phyloP scores from a whole-genome alignment of 805 yeast genomes.

The Sugiyamaella qingdaonensis region DNA sequence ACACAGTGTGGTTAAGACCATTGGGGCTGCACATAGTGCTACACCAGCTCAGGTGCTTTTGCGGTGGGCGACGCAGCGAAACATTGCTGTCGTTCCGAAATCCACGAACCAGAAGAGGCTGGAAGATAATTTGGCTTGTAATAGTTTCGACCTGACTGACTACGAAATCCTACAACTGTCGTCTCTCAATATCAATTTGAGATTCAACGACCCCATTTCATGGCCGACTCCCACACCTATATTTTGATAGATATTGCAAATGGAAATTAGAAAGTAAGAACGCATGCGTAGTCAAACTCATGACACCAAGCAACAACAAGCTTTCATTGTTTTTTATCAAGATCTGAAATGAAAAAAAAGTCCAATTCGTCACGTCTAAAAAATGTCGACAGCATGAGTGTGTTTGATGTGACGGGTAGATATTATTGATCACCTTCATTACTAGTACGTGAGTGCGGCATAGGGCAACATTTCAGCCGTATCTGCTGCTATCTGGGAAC shows the following conservation, averaged over 20 bases:
- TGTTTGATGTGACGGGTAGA: too few relatives aligned
- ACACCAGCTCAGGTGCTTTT: slow-evolving; percentile 65
- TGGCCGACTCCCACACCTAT: slow-evolving; percentile 32
- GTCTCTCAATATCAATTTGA: slow-evolving; percentile 57
- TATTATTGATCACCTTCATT: too few relatives aligned
- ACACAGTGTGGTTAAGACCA: slow-evolving; percentile 46
- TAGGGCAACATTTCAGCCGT: too few relatives aligned
- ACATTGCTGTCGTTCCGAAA: slow-evolving; percentile 74
- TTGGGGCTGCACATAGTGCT: slow-evolving; percentile 53
- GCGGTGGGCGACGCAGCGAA: slow-evolving; percentile 83
- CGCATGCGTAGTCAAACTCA: too few relatives aligned
- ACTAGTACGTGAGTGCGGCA: too few relatives aligned
- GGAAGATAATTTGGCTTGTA: slow-evolving; percentile 52
- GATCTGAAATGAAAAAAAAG: too few relatives aligned
- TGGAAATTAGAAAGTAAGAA: too few relatives aligned
- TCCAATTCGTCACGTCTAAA: too few relatives aligned
- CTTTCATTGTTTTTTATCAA: too few relatives aligned
- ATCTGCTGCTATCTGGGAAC: too few relatives aligned
- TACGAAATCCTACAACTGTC: slow-evolving; percentile 53
- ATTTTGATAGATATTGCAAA: slow-evolving; percentile 4
- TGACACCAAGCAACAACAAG: too few relatives aligned
- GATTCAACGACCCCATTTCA: slow-evolving; percentile 74
- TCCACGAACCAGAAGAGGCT: slow-evolving; percentile 65
- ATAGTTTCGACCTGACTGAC: slow-evolving; percentile 50
- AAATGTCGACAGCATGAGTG: too few relatives aligned